Conservation (phyloP, 2,329 filamentous ascomycete genomes). For the Pyricularia grisea region DNA sequence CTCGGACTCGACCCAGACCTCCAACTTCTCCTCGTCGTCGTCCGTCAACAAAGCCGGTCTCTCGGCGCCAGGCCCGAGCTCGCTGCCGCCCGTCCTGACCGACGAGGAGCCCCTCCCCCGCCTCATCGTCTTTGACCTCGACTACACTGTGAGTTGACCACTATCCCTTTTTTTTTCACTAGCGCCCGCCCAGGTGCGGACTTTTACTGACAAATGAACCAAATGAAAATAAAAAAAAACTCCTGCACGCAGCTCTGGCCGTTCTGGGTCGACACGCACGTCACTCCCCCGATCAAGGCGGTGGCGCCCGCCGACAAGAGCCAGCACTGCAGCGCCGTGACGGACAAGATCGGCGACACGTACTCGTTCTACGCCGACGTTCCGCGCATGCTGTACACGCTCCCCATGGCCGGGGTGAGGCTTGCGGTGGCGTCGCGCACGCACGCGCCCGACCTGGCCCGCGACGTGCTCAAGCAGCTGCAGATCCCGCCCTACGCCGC, state of each 20-base stretch:
- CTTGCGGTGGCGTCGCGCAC: slow-evolving; percentile 77
- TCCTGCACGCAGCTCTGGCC: slow-evolving; percentile 58
- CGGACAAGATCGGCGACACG: slow-evolving; percentile 52
- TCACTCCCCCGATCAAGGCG: slow-evolving; percentile 59
- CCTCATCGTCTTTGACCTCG: slow-evolving; percentile 86
- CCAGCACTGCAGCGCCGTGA: slow-evolving; percentile 24
- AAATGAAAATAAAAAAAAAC: background rate
- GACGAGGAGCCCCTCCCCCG: slow-evolving; percentile 64
- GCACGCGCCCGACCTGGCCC: slow-evolving; percentile 65
- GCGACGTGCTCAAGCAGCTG: slow-evolving; percentile 70
- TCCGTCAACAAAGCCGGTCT: background rate
- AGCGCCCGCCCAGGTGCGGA: too few species aligned
- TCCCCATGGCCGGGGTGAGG: slow-evolving; percentile 34
- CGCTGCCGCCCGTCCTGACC: slow-evolving; percentile 25
- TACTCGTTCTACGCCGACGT: slow-evolving; percentile 66
- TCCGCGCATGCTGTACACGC: slow-evolving; percentile 54
- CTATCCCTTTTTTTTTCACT: background rate
- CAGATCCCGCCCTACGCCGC: slow-evolving; percentile 39
- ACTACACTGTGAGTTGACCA: slow-evolving; percentile 58
- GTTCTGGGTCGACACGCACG: slow-evolving; percentile 95
- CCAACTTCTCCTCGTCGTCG: background rate
- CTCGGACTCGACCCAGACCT: background rate
- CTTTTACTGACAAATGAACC: slow-evolving; percentile 33
- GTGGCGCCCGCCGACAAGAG: slow-evolving; percentile 8
- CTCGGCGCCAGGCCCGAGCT: background rate